phyloP scores from a whole-genome alignment of 169 alveolate genomes.

The Toxoplasma gondii region DNA sequence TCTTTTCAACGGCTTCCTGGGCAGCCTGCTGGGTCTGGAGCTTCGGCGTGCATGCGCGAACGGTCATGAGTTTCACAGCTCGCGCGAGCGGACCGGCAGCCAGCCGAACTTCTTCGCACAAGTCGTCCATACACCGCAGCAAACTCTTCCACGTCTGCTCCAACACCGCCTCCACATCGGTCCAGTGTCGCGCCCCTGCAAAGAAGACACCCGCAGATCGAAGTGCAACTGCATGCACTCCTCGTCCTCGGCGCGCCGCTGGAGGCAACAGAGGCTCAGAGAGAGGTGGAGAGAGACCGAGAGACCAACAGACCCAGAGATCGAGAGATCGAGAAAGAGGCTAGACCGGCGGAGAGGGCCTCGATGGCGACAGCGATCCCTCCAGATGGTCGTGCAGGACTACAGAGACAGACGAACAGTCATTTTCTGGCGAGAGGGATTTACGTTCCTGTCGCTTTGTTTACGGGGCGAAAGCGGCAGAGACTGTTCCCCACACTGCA shows the following conservation, averaged over 20 bases:
- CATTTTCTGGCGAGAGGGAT: no score
- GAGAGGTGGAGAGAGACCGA: neutral
- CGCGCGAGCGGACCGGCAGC: slow-evolving; percentile 24
- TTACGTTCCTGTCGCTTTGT: no score
- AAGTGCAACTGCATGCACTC: neutral
- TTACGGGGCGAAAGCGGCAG: no score
- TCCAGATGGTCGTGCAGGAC: no score
- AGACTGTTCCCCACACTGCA: no score
- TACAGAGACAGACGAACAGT: no score
- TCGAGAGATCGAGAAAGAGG: no score
- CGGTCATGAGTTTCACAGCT: neutral
- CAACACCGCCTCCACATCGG: neutral
- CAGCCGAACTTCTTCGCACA: slow-evolving; percentile 2
- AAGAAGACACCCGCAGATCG: neutral
- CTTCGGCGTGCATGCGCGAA: slow-evolving; percentile 28
- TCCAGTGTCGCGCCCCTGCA: neutral
- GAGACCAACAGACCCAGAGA: neutral
- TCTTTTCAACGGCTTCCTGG: neutral
- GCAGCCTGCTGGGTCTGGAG: neutral
- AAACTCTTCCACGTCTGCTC: neutral
- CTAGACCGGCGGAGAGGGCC: no score
- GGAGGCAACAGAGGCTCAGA: neutral
- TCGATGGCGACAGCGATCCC: no score
- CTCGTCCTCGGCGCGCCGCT: neutral
- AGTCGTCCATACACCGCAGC: slow-evolving; percentile 14